Evolutionary conservation across 345 rosid species (phyloP).

Genomic region (Sonneratia caseolaris): DNA sequence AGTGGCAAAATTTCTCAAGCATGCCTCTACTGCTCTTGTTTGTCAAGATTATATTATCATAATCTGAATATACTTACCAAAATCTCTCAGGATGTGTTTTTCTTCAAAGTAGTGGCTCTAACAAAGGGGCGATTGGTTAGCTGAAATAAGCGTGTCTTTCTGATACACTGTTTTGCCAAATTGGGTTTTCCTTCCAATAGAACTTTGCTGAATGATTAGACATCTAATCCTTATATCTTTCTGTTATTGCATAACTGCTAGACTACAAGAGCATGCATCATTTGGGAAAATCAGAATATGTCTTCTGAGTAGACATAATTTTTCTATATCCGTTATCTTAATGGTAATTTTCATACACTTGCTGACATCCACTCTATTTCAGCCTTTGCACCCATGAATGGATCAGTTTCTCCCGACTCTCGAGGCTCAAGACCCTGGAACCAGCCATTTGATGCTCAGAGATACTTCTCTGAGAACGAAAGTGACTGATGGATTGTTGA

Average conservation of each 20-base stretch:
- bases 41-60: not conserved
- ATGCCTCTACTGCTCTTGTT: not conserved
- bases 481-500: constrained; percentile 7
- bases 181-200: not conserved
- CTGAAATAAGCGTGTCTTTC: not conserved
- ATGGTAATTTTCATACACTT: constrained; percentile 8
- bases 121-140: not conserved
- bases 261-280: not conserved
- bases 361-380: constrained; percentile 10
- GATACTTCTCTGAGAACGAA: constrained; percentile 26
- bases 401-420: constrained; percentile 18
- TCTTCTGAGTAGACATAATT: not conserved
- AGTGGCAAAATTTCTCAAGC: not conserved
- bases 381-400: constrained; percentile 83
- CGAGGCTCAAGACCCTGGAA: constrained; percentile 22
- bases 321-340: not conserved
- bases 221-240: not conserved
- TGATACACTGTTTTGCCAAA: not conserved
- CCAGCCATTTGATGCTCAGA: constrained; percentile 46
- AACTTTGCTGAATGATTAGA: not conserved
- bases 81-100: not conserved
- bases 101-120: not conserved
- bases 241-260: not conserved
- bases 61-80: not conserved
- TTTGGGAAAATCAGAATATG: not conserved